Conservation (phyloP, 2,329 filamentous ascomycete species). For the Trichoderma harzianum region DNA sequence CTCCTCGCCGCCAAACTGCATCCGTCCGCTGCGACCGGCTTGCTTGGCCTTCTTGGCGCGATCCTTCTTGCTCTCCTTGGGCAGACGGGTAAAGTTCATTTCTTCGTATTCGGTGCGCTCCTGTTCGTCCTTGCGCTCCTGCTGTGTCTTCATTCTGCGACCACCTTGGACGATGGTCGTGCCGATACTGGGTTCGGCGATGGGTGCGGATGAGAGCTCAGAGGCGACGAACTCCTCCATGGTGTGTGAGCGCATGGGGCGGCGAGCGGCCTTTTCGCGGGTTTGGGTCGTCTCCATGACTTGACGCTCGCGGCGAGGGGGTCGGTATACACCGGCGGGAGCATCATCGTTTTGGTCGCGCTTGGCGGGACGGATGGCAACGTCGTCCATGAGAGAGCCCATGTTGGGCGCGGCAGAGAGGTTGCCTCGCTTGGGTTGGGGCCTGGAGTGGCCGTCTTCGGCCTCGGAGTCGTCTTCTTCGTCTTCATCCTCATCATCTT, state of each 20-base stretch:
- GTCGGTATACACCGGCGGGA: slow-evolving; percentile 74
- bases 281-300: slow-evolving; percentile 71
- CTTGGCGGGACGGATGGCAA: slow-evolving; percentile 27
- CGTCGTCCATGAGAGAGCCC: slow-evolving; percentile 33
- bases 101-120: slow-evolving; percentile 89
- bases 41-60: slow-evolving; percentile 59
- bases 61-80: slow-evolving; percentile 86
- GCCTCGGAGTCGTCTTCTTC: slow-evolving; percentile 36
- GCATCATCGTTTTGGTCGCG: slow-evolving; percentile 29
- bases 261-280: slow-evolving; percentile 56
- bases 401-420: slow-evolving; percentile 34
- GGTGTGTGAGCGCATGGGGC: slow-evolving; percentile 71
- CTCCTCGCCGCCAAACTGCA: slow-evolving; percentile 86
- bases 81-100: slow-evolving; percentile 82
- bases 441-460: slow-evolving; percentile 15
- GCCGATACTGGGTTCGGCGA: slow-evolving; percentile 86
- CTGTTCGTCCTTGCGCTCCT: slow-evolving; percentile 71
- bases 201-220: slow-evolving; percentile 77
- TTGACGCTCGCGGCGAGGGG: slow-evolving; percentile 83
- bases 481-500: slow-evolving; percentile 37
- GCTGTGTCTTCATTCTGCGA: slow-evolving; percentile 71
- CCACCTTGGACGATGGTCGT: slow-evolving; percentile 81
- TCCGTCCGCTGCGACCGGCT: slow-evolving; percentile 47
- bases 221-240: slow-evolving; percentile 89
- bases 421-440: slow-evolving; percentile 25